Percentiles rank a stretch among this genome's conserved stretches.
Conservation (phyloP, 106 monocot species). For the Dendrobium officinale region DNA sequence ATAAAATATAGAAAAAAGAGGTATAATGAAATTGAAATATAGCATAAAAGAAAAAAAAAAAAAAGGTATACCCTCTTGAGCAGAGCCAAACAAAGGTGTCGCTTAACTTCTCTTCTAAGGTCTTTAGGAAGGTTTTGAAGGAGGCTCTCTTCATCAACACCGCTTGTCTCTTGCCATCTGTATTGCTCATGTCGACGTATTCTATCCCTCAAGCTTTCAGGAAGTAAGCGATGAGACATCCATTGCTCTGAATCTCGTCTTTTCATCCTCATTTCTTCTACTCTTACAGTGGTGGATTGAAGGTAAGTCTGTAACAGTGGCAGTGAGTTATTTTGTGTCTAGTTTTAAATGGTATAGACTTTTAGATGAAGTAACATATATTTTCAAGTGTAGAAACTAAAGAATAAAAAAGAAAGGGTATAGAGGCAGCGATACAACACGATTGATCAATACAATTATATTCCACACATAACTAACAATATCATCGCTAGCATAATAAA, state of each 20-base stretch:
- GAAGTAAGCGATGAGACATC: slow-evolving; percentile 92
- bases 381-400: background rate
- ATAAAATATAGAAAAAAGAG: too few relatives aligned
- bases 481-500: too few relatives aligned
- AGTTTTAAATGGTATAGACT: background rate
- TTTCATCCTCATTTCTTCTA: slow-evolving; percentile 98
- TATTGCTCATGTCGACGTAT: slow-evolving; percentile 91
- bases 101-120: slow-evolving; percentile 88
- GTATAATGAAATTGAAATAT: background rate
- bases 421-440: too few relatives aligned
- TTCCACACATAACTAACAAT: too few relatives aligned
- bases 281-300: slow-evolving; percentile 81
- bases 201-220: slow-evolving; percentile 66
- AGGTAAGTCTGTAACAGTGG: slow-evolving; percentile 65
- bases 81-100: slow-evolving; percentile 85
- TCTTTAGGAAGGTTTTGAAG: slow-evolving; percentile 83
- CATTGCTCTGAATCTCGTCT: slow-evolving; percentile 88
- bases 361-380: background rate
- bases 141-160: slow-evolving; percentile 80
- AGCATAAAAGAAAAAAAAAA: background rate
- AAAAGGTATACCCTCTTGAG: slow-evolving; percentile 62
- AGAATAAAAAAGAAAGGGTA: background rate
- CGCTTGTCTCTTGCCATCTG: slow-evolving; percentile 92
- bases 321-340: background rate
- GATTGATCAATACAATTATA: too few relatives aligned